These are phyloP conservation scores for Fraxinus excelsior DNA, from an alignment of 257 asterid genomes.

Conservation along the genomic window DNA sequence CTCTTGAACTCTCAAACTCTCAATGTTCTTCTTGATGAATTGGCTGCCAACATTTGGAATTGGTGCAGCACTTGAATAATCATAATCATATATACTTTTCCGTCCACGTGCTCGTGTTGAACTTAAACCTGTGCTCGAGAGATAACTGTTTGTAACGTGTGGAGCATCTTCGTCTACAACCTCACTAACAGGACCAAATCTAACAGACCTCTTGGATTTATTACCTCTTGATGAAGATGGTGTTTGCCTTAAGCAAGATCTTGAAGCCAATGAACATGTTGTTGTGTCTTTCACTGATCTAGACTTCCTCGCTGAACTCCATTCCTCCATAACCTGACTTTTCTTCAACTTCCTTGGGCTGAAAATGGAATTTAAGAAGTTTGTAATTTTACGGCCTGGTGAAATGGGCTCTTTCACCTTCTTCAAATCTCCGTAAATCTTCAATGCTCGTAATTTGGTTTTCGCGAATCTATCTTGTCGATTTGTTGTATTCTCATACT, in stretches of 20 bases:
- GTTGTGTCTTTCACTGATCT: conserved; percentile 60
- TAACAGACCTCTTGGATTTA: conserved; percentile 69
- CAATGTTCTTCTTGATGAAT: conserved; percentile 49
- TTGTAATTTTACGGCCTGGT: conserved; percentile 59
- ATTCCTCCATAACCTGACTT: conserved; percentile 42
- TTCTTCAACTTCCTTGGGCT: conserved; percentile 59
- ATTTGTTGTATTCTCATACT: conserved; percentile 18
- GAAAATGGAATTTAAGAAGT: conserved; percentile 66
- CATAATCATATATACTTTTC: neutral
- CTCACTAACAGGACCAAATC: conserved; percentile 68
- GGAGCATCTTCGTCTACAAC: conserved; percentile 48
- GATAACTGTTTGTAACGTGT: neutral
- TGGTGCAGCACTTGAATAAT: conserved; percentile 27
- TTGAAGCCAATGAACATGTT: conserved; percentile 39
- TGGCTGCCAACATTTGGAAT: conserved; percentile 44
- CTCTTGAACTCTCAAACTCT: conserved; percentile 39
- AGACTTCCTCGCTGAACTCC: conserved; percentile 63
- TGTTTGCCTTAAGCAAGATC: conserved; percentile 57
- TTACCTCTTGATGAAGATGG: conserved; percentile 42
- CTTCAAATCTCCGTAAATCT: conserved; percentile 48
- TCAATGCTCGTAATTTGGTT: conserved; percentile 36
- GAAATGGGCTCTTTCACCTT: conserved; percentile 54
- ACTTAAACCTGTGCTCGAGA: conserved; percentile 1
- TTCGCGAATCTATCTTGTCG: conserved; percentile 29
- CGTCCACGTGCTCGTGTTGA: neutral